Evolutionary conservation across 371 early-diverging fungal species (phyloP).

Genomic region (Mucor saturninus): DNA sequence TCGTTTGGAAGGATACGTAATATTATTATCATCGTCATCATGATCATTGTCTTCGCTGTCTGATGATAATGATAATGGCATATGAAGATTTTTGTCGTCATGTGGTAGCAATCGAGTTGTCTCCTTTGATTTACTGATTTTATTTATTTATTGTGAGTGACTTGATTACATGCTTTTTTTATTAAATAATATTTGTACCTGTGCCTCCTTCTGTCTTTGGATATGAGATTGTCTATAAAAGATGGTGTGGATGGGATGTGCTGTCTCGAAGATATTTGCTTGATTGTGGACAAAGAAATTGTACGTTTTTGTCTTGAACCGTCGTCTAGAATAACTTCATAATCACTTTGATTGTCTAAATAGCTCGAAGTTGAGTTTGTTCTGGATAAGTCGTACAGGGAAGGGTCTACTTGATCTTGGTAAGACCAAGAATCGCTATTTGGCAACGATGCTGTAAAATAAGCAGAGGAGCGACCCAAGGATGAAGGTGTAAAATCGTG

Average conservation of each 20-base stretch:
- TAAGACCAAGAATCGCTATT: slow-evolving; percentile 3
- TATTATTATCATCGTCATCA: not conserved
- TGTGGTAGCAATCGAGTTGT: slow-evolving; percentile 8
- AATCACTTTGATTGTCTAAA: slow-evolving; percentile 25
- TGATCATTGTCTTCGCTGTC: slow-evolving; percentile 2
- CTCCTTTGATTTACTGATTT: slow-evolving; percentile 1
- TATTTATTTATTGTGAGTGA: not conserved
- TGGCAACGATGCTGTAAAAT: slow-evolving; percentile 13
- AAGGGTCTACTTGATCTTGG: not conserved
- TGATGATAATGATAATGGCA: slow-evolving; percentile 13
- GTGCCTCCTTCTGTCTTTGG: not conserved
- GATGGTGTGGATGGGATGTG: not conserved
- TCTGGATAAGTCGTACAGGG: slow-evolving; percentile 8
- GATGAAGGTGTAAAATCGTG: slow-evolving; percentile 6
- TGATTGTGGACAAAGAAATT: slow-evolving; percentile 34
- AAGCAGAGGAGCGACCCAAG: slow-evolving; percentile 7
- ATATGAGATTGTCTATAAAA: slow-evolving; percentile 4
- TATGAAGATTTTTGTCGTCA: not conserved
- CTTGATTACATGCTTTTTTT: not conserved
- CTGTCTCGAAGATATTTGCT: slow-evolving; percentile 10
- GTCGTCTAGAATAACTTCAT: slow-evolving; percentile 34
- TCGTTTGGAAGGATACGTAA: not conserved
- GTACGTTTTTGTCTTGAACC: slow-evolving; percentile 30
- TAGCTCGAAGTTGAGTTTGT: slow-evolving; percentile 14
- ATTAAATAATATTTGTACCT: not conserved